Percentiles rank a stretch among this genome's conserved stretches.
These are phyloP conservation scores for Kalanchoe fedtschenkoi DNA, from an alignment of 164 flowering plant genomes.

Conservation along the genomic window DNA sequence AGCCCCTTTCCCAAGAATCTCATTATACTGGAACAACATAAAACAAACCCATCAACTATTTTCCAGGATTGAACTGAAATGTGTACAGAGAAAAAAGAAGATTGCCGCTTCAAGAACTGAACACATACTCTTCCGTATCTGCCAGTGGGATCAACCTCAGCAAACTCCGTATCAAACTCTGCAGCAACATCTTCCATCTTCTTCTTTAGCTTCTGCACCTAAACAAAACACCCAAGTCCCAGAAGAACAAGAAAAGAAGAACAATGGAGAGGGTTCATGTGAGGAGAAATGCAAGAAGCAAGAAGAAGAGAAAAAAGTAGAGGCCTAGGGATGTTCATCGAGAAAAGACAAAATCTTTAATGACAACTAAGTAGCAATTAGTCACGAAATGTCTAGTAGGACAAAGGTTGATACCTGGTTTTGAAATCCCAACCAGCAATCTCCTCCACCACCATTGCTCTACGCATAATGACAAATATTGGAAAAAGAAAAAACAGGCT, in stretches of 20 bases:
- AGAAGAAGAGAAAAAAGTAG: slow-evolving; percentile 2
- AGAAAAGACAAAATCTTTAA: slow-evolving; percentile 15
- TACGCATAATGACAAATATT: background rate
- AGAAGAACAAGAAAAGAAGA: background rate
- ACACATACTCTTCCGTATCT: slow-evolving; percentile 86
- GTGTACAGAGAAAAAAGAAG: no score
- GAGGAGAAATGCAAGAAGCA: background rate
- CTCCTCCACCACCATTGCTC: background rate
- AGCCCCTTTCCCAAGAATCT: slow-evolving; percentile 90
- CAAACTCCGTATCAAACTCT: slow-evolving; percentile 44
- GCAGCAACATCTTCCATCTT: slow-evolving; percentile 24
- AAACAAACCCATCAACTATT: background rate
- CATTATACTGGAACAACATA: slow-evolving; percentile 56
- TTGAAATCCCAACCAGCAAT: background rate
- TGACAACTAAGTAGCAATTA: slow-evolving; percentile 18
- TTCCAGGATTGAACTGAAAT: background rate
- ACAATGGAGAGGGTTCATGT: background rate
- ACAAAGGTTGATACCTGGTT: slow-evolving; percentile 10
- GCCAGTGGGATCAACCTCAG: slow-evolving; percentile 95
- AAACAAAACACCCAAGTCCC: background rate
- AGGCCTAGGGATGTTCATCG: slow-evolving; percentile 11
- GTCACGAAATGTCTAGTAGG: slow-evolving; percentile 8
- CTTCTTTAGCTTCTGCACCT: slow-evolving; percentile 10
- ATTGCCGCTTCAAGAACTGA: background rate
- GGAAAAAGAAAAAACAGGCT: background rate